Percentiles rank a stretch among this genome's conserved stretches.
Evolutionary conservation across 345 rosid genomes (phyloP).

Genomic region (Eucalyptus globulus): DNA sequence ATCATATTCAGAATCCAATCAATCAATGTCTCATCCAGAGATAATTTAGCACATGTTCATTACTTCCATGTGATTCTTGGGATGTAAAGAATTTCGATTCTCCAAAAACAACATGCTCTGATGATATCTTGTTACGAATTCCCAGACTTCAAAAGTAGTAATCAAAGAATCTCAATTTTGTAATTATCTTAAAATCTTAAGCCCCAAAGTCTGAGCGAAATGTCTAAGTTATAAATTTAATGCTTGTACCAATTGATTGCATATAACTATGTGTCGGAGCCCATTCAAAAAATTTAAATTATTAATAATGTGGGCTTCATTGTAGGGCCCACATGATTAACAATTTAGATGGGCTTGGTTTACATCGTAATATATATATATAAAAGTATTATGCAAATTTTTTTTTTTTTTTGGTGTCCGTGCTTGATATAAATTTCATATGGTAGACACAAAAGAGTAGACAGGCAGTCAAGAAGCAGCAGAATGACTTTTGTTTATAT

Average conservation of each 20-base stretch:
- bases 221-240: background rate
- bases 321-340: background rate
- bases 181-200: background rate
- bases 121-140: background rate
- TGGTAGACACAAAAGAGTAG: background rate
- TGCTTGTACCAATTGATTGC: background rate
- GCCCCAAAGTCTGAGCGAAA: background rate
- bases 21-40: background rate
- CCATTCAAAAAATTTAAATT: background rate
- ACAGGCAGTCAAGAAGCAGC: background rate
- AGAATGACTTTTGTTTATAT: background rate
- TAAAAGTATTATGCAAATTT: background rate
- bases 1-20: background rate
- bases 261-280: background rate
- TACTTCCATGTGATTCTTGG: background rate
- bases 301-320: background rate
- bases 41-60: background rate
- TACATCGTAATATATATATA: background rate
- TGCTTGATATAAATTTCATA: background rate
- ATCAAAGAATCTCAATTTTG: background rate
- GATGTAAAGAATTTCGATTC: background rate
- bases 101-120: background rate
- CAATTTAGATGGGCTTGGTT: background rate
- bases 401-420: background rate
- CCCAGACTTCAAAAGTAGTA: background rate